A percentile compares a stretch with the other conserved stretches of the same genome.
Conservation (phyloP, 805 yeast genomes). For the Debaryomyces hansenii region DNA sequence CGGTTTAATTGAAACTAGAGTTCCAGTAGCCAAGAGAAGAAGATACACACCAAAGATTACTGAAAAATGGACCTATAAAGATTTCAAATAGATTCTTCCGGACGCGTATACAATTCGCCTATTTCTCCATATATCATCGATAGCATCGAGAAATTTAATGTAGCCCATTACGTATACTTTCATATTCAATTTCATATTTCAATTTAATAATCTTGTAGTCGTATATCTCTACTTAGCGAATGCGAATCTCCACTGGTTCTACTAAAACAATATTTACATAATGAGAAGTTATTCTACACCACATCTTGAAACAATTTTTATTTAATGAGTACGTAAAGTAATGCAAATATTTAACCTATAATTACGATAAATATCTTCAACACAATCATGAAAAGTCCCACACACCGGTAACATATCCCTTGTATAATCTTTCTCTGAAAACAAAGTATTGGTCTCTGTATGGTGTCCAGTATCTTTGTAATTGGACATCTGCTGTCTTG, state of each 20-base stretch:
- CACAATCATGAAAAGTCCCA: slow-evolving; percentile 35
- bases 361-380: background rate
- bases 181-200: background rate
- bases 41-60: slow-evolving; percentile 74
- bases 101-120: background rate
- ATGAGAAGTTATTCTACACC: background rate
- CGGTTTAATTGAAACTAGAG: slow-evolving; percentile 85
- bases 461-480: slow-evolving; percentile 46
- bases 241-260: no score
- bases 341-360: background rate
- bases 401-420: slow-evolving; percentile 45
- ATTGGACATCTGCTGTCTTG: slow-evolving; percentile 47
- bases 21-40: slow-evolving; percentile 63
- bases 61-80: slow-evolving; percentile 93
- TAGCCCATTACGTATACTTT: no score
- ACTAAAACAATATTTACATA: background rate
- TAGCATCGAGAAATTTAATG: no score
- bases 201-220: background rate
- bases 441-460: slow-evolving; percentile 48
- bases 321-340: background rate
- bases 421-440: slow-evolving; percentile 47
- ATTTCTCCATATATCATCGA: no score
- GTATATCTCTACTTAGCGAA: background rate
- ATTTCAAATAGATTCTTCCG: slow-evolving; percentile 57
- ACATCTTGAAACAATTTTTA: background rate